A percentile compares a stretch with the other conserved stretches of the same genome.
Conservation (phyloP, 257 asterid species). For the Apocynum venetum region DNA sequence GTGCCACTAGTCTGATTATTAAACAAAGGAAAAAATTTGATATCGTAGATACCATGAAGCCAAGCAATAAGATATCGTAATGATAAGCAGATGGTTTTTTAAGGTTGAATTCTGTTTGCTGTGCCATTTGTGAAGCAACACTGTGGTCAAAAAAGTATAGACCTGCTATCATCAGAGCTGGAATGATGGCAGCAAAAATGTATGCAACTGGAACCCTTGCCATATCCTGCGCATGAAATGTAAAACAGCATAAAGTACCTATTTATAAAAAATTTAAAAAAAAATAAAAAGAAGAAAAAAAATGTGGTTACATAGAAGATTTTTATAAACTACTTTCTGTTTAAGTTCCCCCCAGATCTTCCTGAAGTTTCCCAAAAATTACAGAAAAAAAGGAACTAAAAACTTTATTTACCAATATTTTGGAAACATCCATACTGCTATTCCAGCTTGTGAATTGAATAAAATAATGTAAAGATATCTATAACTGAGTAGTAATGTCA, state of each 20-base stretch:
- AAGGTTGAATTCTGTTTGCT: conserved; percentile 80
- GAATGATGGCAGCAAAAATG: conserved; percentile 72
- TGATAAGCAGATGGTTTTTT: conserved; percentile 88
- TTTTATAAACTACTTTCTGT: not conserved
- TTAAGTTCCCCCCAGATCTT: not conserved
- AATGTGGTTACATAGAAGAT: no score
- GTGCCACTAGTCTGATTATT: not conserved
- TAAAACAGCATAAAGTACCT: not conserved
- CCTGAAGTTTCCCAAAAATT: not conserved
- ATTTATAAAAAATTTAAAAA: not conserved
- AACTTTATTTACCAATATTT: not conserved
- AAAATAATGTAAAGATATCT: not conserved
- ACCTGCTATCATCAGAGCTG: conserved; percentile 90
- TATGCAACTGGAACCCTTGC: conserved; percentile 54
- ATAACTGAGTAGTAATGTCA: not conserved
- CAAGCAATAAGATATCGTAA: conserved; percentile 68
- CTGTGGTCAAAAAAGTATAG: conserved; percentile 89
- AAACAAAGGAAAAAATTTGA: not conserved
- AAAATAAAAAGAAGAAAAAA: no score
- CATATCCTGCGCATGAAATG: conserved; percentile 66
- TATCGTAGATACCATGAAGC: conserved; percentile 54
- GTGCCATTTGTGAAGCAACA: conserved; percentile 91
- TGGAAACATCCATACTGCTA: not conserved
- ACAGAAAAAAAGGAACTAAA: not conserved
- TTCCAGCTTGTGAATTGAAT: not conserved